These are phyloP conservation scores for Phoma sp. DNA, from an alignment of 2,329 filamentous ascomycete species.

Conservation along the genomic window DNA sequence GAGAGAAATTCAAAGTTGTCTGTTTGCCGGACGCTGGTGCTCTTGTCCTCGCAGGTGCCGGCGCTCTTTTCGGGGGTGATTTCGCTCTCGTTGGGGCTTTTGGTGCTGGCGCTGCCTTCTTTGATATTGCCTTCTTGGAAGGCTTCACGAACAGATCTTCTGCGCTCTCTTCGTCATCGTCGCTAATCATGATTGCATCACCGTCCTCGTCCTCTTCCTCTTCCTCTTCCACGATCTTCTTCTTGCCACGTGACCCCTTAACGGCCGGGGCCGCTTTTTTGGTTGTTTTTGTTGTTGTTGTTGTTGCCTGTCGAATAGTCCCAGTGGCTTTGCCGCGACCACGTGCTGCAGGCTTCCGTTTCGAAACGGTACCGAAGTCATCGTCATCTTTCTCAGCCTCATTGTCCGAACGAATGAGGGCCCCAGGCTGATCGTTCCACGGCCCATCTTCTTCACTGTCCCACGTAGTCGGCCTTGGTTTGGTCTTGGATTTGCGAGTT, in stretches of 20 bases:
- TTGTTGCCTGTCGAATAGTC: conserved; percentile 39
- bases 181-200: conserved; percentile 53
- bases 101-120: conserved; percentile 32
- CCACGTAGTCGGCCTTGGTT: conserved; percentile 80
- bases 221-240: conserved; percentile 50
- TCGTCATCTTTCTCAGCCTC: conserved; percentile 54
- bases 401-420: conserved; percentile 60
- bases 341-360: conserved; percentile 50
- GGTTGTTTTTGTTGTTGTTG: conserved; percentile 21
- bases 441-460: conserved; percentile 86
- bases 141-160: conserved; percentile 51
- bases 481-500: conserved; percentile 63
- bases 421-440: conserved; percentile 81
- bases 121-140: conserved; percentile 36
- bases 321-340: conserved; percentile 54
- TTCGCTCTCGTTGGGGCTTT: conserved; percentile 19
- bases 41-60: conserved; percentile 25
- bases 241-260: conserved; percentile 49
- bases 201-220: conserved; percentile 49
- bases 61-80: conserved; percentile 17
- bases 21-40: conserved; percentile 39
- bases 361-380: conserved; percentile 34
- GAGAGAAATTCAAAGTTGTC: conserved; percentile 51
- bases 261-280: conserved; percentile 46
- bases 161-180: conserved; percentile 57